A percentile compares a stretch with the other conserved stretches of the same genome.
Conservation (phyloP, 495 filamentous ascomycete species). For the Aspergillus egyptiacus region DNA sequence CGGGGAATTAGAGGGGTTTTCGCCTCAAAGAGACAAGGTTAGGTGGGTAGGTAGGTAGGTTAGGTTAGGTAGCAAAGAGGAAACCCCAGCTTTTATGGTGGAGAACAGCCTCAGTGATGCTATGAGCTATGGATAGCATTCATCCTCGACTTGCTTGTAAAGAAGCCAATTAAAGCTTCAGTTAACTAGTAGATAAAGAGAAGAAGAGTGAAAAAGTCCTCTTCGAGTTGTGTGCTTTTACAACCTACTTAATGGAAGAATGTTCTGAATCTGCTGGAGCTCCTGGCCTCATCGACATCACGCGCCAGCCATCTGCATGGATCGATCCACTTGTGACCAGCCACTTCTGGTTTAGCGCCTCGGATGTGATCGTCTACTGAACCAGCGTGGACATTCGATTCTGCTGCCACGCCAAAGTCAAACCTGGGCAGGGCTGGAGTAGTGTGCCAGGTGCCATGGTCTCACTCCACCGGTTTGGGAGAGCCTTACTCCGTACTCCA, state of each 20-base stretch:
- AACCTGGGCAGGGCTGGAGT: no score
- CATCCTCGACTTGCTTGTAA: no score
- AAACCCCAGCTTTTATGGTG: constrained; percentile 14
- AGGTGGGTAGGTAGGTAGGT: neutral
- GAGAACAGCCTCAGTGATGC: constrained; percentile 3
- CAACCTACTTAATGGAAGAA: no score
- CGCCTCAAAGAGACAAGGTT: constrained; percentile 3
- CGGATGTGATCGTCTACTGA: neutral
- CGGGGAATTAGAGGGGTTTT: constrained; percentile 15
- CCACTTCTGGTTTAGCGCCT: neutral
- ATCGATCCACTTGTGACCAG: constrained; percentile 3
- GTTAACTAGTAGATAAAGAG: neutral
- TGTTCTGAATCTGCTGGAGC: no score
- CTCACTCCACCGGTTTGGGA: neutral
- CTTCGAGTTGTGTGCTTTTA: neutral
- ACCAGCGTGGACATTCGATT: no score
- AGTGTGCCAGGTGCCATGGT: neutral
- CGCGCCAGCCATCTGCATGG: constrained; percentile 7
- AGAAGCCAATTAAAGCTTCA: no score
- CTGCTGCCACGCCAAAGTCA: no score
- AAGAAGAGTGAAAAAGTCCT: neutral
- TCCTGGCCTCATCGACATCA: neutral
- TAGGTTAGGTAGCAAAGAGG: constrained; percentile 3
- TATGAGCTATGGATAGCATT: constrained; percentile 1
- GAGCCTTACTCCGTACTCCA: no score